Evolutionary conservation across 257 asterid genomes (phyloP), one percentile per base, ranked within the genome.

Genomic region (Fraxinus americana): DNA sequence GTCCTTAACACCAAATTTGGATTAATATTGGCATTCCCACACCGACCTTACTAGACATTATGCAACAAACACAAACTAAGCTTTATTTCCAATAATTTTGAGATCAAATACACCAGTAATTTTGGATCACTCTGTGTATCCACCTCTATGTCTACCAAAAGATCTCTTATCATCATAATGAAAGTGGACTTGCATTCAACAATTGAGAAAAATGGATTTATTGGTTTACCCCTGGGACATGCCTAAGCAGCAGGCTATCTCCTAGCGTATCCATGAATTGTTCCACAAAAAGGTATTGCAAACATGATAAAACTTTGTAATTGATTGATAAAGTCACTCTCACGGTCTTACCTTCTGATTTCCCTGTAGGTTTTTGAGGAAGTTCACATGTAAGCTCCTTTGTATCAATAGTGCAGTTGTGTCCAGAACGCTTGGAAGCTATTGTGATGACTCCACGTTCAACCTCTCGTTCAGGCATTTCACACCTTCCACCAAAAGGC

Each of bases 401-500:
- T 12, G 36, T 27, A 41, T 83, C 85, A 50, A 48, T 87, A 25
- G 59, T 48, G 43, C 23, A 7, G 69, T 50, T 39, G 50, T 63
- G 21, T 72, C 85, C 80, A 63, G 74, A 68, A 34, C 91, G 94
- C 80, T 86, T 83, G 73, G 86, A 79, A 13, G 96, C 83, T 63
- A 92, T 66, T 30, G 92, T 88, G 52, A 90, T 85, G 41, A 86
- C 88, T 83, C 92, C 91, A 78, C 57, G 85, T 82, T 78, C 88
- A 45, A 86, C 90, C 69, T 82, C 79, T 71, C 89, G 87, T 81
- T 89, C 97, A 8, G 94, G 90, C 73, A 74, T 67, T 67, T 91
- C 90, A 6, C 97, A 92, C 38, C 57, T 83, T 54, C 91, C 92
- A 68, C 39, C 66, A 67, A 91, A 91, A 12, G 97, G 97, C 79